Percentiles rank a stretch among this genome's conserved stretches.
Conservation (phyloP, 1,284 basidiomycete genomes). For the Jaminaea rosea region DNA sequence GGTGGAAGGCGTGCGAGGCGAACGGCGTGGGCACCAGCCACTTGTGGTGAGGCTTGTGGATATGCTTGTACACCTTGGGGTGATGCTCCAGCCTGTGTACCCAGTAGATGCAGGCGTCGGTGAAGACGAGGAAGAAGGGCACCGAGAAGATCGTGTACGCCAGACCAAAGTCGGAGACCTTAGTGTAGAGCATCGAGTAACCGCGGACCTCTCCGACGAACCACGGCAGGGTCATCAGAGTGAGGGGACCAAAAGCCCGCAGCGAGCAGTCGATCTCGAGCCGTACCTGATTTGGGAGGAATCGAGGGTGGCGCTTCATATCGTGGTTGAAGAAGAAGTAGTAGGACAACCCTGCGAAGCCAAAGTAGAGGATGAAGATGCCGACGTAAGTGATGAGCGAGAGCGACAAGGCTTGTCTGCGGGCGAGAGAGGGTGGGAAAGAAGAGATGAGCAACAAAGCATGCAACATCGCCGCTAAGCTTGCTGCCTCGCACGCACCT, state of each 20-base stretch:
- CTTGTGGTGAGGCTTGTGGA: constrained; percentile 96
- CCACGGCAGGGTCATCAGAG: constrained; percentile 76
- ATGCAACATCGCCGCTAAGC: too few relatives aligned
- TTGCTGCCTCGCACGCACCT: too few relatives aligned
- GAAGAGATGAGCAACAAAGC: too few relatives aligned
- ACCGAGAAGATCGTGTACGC: constrained; percentile 39
- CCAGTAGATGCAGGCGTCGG: constrained; percentile 88
- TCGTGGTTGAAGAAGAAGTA: constrained; percentile 84
- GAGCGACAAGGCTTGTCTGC: constrained; percentile 56
- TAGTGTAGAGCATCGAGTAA: constrained; percentile 68
- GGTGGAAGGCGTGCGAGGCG: constrained; percentile 95
- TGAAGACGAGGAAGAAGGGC: constrained; percentile 69
- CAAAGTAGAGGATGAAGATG: constrained; percentile 59
- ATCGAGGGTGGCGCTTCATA: constrained; percentile 90
- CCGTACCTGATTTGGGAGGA: constrained; percentile 70
- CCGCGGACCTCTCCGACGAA: constrained; percentile 88
- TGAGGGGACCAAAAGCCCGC: constrained; percentile 61
- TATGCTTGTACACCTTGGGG: constrained; percentile 73
- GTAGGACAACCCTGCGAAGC: constrained; percentile 70
- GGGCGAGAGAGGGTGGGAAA: neutral
- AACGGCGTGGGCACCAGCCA: constrained; percentile 98
- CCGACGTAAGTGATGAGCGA: constrained; percentile 67
- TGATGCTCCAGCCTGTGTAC: constrained; percentile 83
- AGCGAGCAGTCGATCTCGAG: constrained; percentile 73
- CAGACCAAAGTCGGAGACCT: constrained; percentile 53